Conservation (phyloP, 345 rosid species). For the Syzygium oleosum region DNA sequence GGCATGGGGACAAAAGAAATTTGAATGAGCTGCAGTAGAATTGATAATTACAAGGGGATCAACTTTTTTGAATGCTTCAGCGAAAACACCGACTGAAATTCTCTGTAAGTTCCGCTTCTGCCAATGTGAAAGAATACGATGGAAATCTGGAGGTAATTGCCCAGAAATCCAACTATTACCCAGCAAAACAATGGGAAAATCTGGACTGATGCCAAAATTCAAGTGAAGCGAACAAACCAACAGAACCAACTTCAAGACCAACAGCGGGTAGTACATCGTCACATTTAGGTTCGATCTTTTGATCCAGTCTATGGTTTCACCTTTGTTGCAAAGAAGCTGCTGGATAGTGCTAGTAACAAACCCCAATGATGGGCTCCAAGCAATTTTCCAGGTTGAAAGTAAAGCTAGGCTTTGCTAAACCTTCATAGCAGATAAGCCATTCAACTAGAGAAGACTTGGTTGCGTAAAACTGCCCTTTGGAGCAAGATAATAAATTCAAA, state of each 20-base stretch:
- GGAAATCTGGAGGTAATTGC: slow-evolving; percentile 11
- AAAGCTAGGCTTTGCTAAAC: not conserved
- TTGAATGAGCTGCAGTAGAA: not conserved
- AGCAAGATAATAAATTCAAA: no score
- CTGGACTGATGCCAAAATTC: slow-evolving; percentile 15
- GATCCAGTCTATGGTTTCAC: slow-evolving; percentile 22
- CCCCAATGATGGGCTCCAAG: not conserved
- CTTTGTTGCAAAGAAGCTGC: not conserved
- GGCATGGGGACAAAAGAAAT: not conserved
- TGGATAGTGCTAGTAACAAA: slow-evolving; percentile 2
- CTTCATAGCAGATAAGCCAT: no score
- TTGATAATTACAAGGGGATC: slow-evolving; percentile 21
- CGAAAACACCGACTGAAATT: not conserved
- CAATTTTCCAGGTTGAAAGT: not conserved
- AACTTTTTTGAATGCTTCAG: slow-evolving; percentile 16
- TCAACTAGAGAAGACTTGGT: no score
- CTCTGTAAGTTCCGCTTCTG: not conserved
- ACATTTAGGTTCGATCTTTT: not conserved
- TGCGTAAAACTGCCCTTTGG: no score
- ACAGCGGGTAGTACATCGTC: not conserved
- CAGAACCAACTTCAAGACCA: slow-evolving; percentile 26
- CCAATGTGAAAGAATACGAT: not conserved
- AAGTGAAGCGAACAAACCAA: slow-evolving; percentile 19
- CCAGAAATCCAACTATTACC: not conserved
- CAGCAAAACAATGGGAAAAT: slow-evolving; percentile 11